Conservation (phyloP, 495 filamentous ascomycete genomes). For the Talaromyces borbonicus region DNA sequence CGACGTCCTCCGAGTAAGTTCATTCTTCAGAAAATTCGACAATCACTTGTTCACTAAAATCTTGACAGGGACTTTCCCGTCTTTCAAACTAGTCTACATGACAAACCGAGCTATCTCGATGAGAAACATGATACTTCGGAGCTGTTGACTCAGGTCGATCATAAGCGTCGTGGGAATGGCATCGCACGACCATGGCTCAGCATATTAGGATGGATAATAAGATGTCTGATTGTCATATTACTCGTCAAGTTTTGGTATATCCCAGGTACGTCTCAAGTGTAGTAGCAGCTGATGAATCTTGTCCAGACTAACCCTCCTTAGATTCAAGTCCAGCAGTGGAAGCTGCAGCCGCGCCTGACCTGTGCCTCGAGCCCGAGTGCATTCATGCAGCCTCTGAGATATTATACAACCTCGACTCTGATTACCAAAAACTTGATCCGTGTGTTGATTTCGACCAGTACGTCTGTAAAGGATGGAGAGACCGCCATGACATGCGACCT, state of each 20-base stretch:
- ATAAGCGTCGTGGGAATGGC: not conserved
- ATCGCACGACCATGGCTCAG: not conserved
- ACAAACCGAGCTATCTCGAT: not conserved
- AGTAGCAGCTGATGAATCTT: not conserved
- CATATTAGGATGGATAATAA: not conserved
- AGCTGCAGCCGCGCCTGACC: constrained; percentile 10
- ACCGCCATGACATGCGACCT: constrained; percentile 55
- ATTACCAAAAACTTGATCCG: constrained; percentile 53
- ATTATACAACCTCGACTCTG: constrained; percentile 56
- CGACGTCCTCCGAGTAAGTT: not conserved
- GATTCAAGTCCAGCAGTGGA: not conserved
- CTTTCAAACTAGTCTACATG: not conserved
- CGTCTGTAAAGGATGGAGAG: constrained; percentile 59
- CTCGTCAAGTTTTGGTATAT: not conserved
- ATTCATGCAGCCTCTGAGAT: constrained; percentile 59
- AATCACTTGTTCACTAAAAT: not conserved
- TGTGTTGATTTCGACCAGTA: constrained; percentile 61
- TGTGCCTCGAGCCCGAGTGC: constrained; percentile 53
- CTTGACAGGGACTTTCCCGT: not conserved
- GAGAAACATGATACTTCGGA: not conserved
- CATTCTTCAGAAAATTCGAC: too few species aligned
- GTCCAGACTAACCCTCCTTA: not conserved
- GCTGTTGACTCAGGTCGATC: not conserved
- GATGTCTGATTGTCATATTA: not conserved
- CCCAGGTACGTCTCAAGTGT: not conserved